Evolutionary conservation across 345 rosid genomes (phyloP).

Genomic region (Aethionema arabicum): DNA sequence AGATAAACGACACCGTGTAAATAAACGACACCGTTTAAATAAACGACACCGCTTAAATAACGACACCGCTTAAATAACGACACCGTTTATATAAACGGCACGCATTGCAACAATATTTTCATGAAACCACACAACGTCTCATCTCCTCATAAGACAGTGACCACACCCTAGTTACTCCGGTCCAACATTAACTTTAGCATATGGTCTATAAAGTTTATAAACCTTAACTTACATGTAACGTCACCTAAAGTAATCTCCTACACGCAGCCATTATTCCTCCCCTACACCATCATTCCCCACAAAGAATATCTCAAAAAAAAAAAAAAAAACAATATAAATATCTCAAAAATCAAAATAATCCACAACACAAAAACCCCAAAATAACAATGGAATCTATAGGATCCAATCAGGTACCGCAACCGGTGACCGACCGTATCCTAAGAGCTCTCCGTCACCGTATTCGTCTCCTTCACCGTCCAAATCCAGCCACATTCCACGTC

Average conservation of each 20-base stretch:
- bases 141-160: neutral
- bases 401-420: constrained; percentile 52
- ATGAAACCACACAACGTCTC: constrained; percentile 16
- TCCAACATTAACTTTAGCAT: no score
- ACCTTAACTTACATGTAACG: constrained; percentile 35
- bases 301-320: constrained; percentile 46
- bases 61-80: constrained; percentile 14
- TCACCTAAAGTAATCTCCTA: constrained; percentile 32
- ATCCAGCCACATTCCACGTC: constrained; percentile 53
- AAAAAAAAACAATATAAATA: constrained; percentile 4
- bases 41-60: no score
- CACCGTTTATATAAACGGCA: no score
- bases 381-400: constrained; percentile 50
- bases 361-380: constrained; percentile 2
- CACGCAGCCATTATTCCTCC: constrained; percentile 52
- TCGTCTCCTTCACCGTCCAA: constrained; percentile 63
- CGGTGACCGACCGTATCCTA: constrained; percentile 53
- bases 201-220: neutral
- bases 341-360: constrained; percentile 9
- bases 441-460: constrained; percentile 73
- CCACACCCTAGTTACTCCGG: neutral
- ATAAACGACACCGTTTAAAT: no score
- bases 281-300: constrained; percentile 39
- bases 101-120: neutral
- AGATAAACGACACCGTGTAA: constrained; percentile 24